A percentile compares a stretch with the other conserved stretches of the same genome.
phyloP scores from a whole-genome alignment of 2,329 filamentous ascomycete species.

The Colletotrichum caudatum region DNA sequence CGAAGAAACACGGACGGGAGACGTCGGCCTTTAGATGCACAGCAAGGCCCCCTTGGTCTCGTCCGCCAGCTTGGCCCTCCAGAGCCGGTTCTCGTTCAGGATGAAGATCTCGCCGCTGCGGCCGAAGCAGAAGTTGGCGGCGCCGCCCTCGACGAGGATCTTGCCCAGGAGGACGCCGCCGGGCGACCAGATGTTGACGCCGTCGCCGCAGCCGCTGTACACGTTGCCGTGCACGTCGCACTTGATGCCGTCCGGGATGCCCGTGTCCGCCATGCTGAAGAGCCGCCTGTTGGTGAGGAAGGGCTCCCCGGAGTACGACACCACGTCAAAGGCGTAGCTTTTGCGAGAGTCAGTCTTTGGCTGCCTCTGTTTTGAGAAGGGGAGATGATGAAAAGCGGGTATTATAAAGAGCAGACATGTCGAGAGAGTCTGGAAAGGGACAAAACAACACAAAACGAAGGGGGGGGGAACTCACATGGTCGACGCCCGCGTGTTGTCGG shows the following conservation, averaged over 20 bases:
- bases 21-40: conserved; percentile 3
- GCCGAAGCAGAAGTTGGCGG: conserved; percentile 63
- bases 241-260: conserved; percentile 62
- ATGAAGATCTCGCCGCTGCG: conserved; percentile 57
- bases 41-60: conserved; percentile 47
- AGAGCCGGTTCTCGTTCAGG: conserved; percentile 60
- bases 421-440: not conserved
- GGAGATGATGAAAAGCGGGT: too few species aligned
- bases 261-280: conserved; percentile 62
- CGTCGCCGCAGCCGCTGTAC: conserved; percentile 62
- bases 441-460: too few species aligned
- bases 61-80: conserved; percentile 51
- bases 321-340: conserved; percentile 54
- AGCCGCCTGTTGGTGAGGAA: conserved; percentile 59
- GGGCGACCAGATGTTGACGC: conserved; percentile 61
- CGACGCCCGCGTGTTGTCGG: conserved; percentile 34
- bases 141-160: conserved; percentile 56
- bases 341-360: conserved; percentile 35
- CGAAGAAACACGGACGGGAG: too few species aligned
- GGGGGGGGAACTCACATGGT: conserved; percentile 27
- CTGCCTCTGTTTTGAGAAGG: too few species aligned
- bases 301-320: conserved; percentile 45
- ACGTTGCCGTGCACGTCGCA: conserved; percentile 61
- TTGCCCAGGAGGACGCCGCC: conserved; percentile 60
- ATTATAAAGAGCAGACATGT: not conserved